Evolutionary conservation across 2,329 filamentous ascomycete species (phyloP), one percentile per base, ranked within the genome.

Genomic region (Exophiala oligosperma): DNA sequence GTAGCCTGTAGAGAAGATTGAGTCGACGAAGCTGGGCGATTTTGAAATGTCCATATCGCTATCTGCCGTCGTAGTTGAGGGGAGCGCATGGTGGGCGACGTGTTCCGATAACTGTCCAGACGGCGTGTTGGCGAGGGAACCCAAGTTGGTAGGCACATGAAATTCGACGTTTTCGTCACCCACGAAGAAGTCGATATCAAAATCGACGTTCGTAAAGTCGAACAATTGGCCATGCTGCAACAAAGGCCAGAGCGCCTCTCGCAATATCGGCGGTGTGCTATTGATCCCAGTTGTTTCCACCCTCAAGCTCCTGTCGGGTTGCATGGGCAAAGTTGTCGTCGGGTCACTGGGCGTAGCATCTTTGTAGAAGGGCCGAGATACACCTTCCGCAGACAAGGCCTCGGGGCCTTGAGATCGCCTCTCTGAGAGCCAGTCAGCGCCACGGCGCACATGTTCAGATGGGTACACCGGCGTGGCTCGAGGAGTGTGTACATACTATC

Each of bases 151-250:
- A 44, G 54, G 48, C 26, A 47, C 40, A 41, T 35, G 26, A 5
- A 57, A 46, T 12, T 52, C 21, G 11, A 57, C 52, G 28, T 32
- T 48, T 7, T 11, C 29, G 17, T 57, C 49, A 46, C 24, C 54
- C 3, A 52, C 11, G 28, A 54, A 54, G 43, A 41, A 49, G 43
- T 40, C 29, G 35, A 17, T 29, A 40, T 17, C 24, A 38, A 52
- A 57, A 23, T 50, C 54, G 35, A 52, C 29, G 21, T 52, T 26
- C 9, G 12, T 32, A 47, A 57, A 57, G 48, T 52, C 48, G 40
- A 57, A 52, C 9, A 51, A n/a, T 26, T 52, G 49, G 21, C 17
- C 54, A 28, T 57, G 49, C n/a, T 2, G 40, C 17, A 52, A 48
- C 9, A 41, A 54, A 5, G 43, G 43, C 52, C 52, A 37, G 11